These are phyloP conservation scores for Debaryomyces sp. DNA, from an alignment of 1,139 yeast species.

Conservation along the genomic window DNA sequence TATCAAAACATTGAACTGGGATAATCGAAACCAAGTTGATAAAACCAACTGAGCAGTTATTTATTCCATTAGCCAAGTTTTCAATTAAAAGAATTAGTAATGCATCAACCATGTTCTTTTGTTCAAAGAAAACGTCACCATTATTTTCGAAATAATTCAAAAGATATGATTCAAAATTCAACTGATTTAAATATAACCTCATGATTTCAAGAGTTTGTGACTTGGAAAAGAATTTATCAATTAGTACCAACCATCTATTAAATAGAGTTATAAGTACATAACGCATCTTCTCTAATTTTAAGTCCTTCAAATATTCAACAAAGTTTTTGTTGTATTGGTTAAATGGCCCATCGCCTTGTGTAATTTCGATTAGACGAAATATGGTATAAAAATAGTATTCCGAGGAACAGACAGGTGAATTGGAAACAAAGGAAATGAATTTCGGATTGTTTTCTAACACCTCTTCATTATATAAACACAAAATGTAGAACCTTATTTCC, in stretches of 20 bases:
- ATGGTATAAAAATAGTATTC: slow-evolving; percentile 38
- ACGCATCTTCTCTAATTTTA: slow-evolving; percentile 19
- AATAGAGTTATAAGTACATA: slow-evolving; percentile 24
- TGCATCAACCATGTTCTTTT: slow-evolving; percentile 27
- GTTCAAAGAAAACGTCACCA: slow-evolving; percentile 47
- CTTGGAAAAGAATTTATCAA: slow-evolving; percentile 37
- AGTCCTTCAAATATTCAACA: slow-evolving; percentile 21
- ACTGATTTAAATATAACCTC: slow-evolving; percentile 12
- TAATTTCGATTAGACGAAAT: slow-evolving; percentile 53
- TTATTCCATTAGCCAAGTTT: background rate
- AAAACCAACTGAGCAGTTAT: slow-evolving; percentile 4
- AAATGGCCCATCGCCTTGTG: slow-evolving; percentile 22
- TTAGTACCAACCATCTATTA: slow-evolving; percentile 58
- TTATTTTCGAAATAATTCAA: slow-evolving; percentile 20
- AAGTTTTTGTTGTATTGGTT: slow-evolving; percentile 24
- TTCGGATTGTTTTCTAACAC: slow-evolving; percentile 19
- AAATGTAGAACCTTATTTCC: slow-evolving; percentile 49
- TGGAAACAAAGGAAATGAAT: background rate
- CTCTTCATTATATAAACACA: slow-evolving; percentile 51
- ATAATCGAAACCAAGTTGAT: slow-evolving; percentile 24
- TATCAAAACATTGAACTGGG: slow-evolving; percentile 56
- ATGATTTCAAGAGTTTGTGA: slow-evolving; percentile 18
- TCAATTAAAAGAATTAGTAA: slow-evolving; percentile 26
- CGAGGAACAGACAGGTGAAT: background rate
- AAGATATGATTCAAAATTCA: slow-evolving; percentile 13